Evolutionary conservation across 2,329 filamentous ascomycete genomes (phyloP).

Genomic region (Fusarium decemcellulare): DNA sequence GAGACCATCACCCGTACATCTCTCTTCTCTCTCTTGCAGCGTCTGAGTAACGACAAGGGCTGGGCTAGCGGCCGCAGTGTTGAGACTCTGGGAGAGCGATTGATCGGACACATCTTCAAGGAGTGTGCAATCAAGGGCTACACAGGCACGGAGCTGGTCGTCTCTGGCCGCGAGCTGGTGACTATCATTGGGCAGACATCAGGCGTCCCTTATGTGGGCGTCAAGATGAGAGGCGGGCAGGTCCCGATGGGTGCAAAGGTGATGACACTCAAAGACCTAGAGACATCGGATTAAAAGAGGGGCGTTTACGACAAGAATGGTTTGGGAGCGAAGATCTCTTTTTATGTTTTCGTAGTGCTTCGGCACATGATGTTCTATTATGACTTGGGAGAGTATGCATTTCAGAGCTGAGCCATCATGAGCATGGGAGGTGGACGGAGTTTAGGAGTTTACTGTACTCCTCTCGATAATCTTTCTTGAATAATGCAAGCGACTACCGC

Average conservation of each 20-base stretch:
- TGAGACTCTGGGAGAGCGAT: slow-evolving; percentile 64
- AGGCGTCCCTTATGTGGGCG: slow-evolving; percentile 45
- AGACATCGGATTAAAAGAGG: slow-evolving; percentile 45
- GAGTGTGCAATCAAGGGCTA: slow-evolving; percentile 52
- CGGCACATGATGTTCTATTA: slow-evolving; percentile 16
- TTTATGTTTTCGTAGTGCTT: slow-evolving; percentile 3
- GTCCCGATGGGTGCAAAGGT: slow-evolving; percentile 51
- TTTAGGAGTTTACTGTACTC: slow-evolving; percentile 32
- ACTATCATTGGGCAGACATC: slow-evolving; percentile 47
- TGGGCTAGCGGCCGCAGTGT: slow-evolving; percentile 77
- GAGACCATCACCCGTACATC: slow-evolving; percentile 45
- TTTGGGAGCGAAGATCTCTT: slow-evolving; percentile 13
- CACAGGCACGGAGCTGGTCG: slow-evolving; percentile 44
- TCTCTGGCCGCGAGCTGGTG: slow-evolving; percentile 49
- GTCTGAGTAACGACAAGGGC: slow-evolving; percentile 59
- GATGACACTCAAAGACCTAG: slow-evolving; percentile 51
- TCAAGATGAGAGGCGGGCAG: slow-evolving; percentile 41
- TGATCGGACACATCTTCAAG: slow-evolving; percentile 61
- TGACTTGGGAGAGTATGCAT: slow-evolving; percentile 14
- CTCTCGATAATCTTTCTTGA: slow-evolving; percentile 12
- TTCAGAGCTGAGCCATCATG: slow-evolving; percentile 26
- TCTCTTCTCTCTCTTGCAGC: slow-evolving; percentile 54
- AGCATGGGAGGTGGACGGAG: slow-evolving; percentile 37
- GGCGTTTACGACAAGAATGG: slow-evolving; percentile 5
- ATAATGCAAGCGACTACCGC: slow-evolving; percentile 14